These are phyloP conservation scores for Exophiala aquamarina DNA, from an alignment of 2,329 filamentous ascomycete species.

Conservation along the genomic window DNA sequence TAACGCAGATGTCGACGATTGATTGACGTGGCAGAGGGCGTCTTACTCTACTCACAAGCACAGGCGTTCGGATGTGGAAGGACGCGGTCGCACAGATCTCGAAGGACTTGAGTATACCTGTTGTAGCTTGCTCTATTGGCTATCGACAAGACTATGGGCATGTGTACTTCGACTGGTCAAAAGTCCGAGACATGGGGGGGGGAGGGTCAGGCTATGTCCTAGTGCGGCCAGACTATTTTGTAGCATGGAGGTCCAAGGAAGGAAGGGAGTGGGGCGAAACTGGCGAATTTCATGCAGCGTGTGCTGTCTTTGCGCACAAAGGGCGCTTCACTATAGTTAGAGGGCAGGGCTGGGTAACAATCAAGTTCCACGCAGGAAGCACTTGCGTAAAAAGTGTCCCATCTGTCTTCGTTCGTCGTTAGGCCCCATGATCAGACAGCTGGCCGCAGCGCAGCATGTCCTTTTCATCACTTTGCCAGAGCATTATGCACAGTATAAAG, in stretches of 20 bases:
- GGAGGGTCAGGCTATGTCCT: slow-evolving; percentile 59
- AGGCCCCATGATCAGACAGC: no score
- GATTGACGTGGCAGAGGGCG: slow-evolving; percentile 58
- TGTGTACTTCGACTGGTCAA: slow-evolving; percentile 60
- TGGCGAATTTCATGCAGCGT: no score
- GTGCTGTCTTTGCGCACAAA: no score
- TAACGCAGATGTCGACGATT: slow-evolving; percentile 51
- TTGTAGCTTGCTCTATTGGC: slow-evolving; percentile 56
- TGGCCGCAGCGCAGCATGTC: no score
- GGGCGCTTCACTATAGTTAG: no score
- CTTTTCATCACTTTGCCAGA: no score
- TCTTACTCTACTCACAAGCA: slow-evolving; percentile 54
- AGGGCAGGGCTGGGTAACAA: no score
- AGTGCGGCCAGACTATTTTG: slow-evolving; percentile 56
- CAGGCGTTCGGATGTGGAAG: slow-evolving; percentile 56
- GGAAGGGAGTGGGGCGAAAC: slow-evolving; percentile 7
- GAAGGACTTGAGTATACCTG: slow-evolving; percentile 42
- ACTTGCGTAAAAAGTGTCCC: no score
- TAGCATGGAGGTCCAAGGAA: slow-evolving; percentile 50
- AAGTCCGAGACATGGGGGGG: slow-evolving; percentile 51
- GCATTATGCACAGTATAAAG: no score
- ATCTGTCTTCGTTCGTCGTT: no score
- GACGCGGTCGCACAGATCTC: slow-evolving; percentile 44
- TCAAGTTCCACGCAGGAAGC: no score
- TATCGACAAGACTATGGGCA: slow-evolving; percentile 61